A percentile compares a stretch with the other conserved stretches of the same genome.
These are phyloP conservation scores for Saturnispora ahearnii DNA, from an alignment of 805 yeast genomes.

Conservation along the genomic window DNA sequence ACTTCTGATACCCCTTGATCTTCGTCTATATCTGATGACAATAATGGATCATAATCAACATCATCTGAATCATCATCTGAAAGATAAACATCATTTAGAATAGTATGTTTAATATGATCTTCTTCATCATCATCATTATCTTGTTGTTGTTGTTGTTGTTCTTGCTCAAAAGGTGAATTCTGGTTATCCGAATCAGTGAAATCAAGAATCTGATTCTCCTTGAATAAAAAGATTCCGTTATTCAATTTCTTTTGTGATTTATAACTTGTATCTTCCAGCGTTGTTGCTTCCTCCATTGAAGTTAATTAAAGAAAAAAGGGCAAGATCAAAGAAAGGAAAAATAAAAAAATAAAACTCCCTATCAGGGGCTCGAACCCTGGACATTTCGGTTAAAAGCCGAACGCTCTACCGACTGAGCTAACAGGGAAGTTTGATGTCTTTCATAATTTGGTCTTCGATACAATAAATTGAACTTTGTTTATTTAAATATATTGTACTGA, in stretches of 20 bases:
- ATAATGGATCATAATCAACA: neutral
- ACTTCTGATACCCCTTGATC: neutral
- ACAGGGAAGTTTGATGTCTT: slow-evolving; percentile 24
- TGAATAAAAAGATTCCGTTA: neutral
- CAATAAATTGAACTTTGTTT: too few species aligned
- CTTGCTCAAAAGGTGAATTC: neutral
- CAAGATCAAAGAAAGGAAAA: neutral
- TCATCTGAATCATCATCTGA: neutral
- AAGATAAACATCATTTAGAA: neutral
- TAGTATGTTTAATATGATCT: neutral
- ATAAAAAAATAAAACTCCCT: slow-evolving; percentile 29
- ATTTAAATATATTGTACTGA: too few species aligned
- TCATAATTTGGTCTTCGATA: too few species aligned
- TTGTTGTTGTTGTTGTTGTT: neutral
- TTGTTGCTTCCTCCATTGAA: neutral
- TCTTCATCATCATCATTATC: neutral
- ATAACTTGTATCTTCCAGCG: neutral
- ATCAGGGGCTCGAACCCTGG: slow-evolving; percentile 57
- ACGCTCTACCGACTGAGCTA: slow-evolving; percentile 66
- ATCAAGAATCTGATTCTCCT: neutral
- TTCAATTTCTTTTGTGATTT: neutral
- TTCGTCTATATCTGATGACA: neutral
- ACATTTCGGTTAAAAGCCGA: slow-evolving; percentile 58
- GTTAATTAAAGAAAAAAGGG: neutral
- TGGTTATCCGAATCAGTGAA: neutral